phyloP scores from a whole-genome alignment of 306 rosid species.

The Inga oerstediana region DNA sequence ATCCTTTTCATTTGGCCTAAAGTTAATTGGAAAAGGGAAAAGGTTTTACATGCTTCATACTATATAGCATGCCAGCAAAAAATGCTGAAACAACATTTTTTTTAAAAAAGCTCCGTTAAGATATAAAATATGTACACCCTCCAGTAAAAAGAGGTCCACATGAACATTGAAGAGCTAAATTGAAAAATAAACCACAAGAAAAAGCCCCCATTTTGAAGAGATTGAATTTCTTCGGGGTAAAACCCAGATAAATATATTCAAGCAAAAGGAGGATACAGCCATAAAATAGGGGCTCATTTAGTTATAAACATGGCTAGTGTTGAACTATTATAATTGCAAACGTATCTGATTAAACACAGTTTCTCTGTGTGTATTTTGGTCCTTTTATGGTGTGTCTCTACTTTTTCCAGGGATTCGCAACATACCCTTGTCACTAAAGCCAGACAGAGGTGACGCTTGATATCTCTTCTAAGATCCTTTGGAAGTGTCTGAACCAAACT shows the following conservation, averaged over 20 bases:
- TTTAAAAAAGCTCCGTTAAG: not conserved
- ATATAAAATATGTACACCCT: not conserved
- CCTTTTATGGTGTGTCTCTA: not conserved
- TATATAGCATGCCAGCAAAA: not conserved
- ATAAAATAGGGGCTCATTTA: slow-evolving; percentile 10
- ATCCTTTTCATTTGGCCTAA: not conserved
- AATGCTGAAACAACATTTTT: not conserved
- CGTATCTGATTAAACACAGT: slow-evolving; percentile 14
- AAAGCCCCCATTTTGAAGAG: not conserved
- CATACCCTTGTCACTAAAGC: slow-evolving; percentile 89
- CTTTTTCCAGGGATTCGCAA: slow-evolving; percentile 19
- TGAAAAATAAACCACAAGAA: not conserved
- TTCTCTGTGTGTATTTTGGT: not conserved
- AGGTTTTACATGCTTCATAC: not conserved
- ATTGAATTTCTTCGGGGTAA: not conserved
- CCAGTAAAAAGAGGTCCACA: not conserved
- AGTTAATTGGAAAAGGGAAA: slow-evolving; percentile 2
- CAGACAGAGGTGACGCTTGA: slow-evolving; percentile 88
- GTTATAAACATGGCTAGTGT: not conserved
- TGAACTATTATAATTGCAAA: not conserved
- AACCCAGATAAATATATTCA: slow-evolving; percentile 10
- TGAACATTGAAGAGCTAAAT: not conserved
- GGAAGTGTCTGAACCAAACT: slow-evolving; percentile 79
- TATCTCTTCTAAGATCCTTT: slow-evolving; percentile 88
- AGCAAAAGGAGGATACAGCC: slow-evolving; percentile 30